Conservation (phyloP, 768 basidiomycete species). For the Candolleomyces aberdarensis region DNA sequence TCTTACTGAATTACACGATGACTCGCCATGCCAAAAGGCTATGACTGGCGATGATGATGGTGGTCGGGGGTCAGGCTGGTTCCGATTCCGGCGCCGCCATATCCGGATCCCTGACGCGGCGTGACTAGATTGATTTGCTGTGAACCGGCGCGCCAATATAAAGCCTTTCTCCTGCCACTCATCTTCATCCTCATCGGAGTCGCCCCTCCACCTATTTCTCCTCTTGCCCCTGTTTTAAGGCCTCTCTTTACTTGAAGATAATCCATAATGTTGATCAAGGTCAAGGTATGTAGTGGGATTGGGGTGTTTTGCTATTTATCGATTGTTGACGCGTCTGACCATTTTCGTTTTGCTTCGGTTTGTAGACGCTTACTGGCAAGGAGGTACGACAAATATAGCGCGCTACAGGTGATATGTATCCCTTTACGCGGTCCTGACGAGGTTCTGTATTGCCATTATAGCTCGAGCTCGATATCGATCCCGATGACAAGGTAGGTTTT, state of each 20-base stretch:
- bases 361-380: constrained; percentile 92
- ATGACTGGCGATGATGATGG: too few relatives aligned
- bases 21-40: too few relatives aligned
- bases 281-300: constrained; percentile 55
- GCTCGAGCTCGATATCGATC: constrained; percentile 96
- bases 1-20: too few relatives aligned
- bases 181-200: background rate
- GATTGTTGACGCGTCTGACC: background rate
- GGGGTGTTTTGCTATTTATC: constrained; percentile 1
- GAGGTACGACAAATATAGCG: constrained; percentile 54
- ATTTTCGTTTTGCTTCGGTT: background rate
- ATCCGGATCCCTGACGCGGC: background rate
- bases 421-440: constrained; percentile 1
- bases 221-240: background rate
- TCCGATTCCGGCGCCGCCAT: background rate
- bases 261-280: constrained; percentile 76
- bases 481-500: constrained; percentile 71
- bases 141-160: background rate
- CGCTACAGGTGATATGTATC: background rate
- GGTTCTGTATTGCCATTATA: constrained; percentile 17
- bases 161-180: background rate
- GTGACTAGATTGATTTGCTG: constrained; percentile 2
- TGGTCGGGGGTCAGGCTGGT: too few relatives aligned
- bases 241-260: background rate
- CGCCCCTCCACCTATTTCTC: background rate